Percentiles rank a stretch among this genome's conserved stretches.
phyloP scores from a whole-genome alignment of 768 basidiomycete genomes.

The Suillus weaverae region DNA sequence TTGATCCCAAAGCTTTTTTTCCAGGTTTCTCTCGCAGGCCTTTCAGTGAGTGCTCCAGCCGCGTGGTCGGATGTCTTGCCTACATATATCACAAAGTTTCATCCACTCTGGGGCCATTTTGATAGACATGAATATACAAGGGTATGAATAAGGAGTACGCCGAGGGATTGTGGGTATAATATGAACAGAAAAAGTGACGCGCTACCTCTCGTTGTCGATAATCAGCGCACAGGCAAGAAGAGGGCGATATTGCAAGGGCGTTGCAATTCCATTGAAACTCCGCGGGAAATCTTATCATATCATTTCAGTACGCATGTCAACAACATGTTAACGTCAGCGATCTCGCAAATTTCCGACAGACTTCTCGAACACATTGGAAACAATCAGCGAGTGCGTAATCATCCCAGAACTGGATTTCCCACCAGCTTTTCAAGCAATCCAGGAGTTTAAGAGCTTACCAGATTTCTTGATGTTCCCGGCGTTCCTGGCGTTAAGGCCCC shows the following conservation, averaged over 20 bases:
- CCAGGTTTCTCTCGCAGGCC: background rate
- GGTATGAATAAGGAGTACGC: background rate
- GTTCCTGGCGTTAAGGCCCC: no score
- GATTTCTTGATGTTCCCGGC: no score
- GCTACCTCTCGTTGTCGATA: background rate
- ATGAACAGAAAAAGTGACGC: background rate
- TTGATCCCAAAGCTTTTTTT: background rate
- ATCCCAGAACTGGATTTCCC: no score
- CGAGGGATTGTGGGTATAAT: background rate
- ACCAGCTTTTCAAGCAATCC: no score
- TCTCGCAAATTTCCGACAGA: background rate
- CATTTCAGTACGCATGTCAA: background rate
- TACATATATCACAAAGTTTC: background rate
- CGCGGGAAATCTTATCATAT: background rate
- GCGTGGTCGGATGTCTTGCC: background rate
- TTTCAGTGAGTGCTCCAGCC: background rate
- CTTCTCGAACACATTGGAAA: no score
- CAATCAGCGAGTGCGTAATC: no score
- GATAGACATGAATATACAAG: background rate
- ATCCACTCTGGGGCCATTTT: background rate
- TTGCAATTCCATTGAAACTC: background rate
- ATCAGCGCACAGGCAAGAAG: background rate
- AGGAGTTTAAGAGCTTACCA: no score
- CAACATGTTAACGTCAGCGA: no score
- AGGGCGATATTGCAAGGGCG: background rate